Conservation (phyloP, 2,329 filamentous ascomycete species). For the Botrytis elliptica region DNA sequence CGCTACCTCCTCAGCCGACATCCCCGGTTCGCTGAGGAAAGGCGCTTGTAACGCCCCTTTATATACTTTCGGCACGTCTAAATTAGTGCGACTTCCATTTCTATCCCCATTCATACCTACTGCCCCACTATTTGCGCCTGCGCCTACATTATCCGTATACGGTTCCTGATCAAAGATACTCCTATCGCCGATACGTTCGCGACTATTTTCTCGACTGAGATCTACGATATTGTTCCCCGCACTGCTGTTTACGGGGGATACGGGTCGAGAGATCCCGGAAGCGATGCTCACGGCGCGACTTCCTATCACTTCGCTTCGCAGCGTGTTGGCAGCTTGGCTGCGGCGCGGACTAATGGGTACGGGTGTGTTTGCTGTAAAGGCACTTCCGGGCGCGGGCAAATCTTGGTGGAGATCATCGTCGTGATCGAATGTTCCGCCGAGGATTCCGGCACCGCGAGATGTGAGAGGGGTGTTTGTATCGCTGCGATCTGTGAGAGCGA, state of each 20-base stretch:
- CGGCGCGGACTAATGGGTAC: not conserved
- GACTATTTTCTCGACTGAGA: not conserved
- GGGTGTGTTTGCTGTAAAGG: slow-evolving; percentile 10
- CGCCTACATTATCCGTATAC: not conserved
- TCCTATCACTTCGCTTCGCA: not conserved
- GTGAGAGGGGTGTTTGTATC: slow-evolving; percentile 17
- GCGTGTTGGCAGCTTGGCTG: not conserved
- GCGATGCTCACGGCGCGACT: not conserved
- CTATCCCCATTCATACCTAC: not conserved
- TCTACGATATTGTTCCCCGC: not conserved
- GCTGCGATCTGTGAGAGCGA: not conserved
- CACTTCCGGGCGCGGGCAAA: slow-evolving; percentile 1
- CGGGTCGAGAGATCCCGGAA: not conserved
- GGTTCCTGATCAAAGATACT: slow-evolving; percentile 1
- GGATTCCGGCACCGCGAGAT: not conserved
- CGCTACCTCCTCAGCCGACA: slow-evolving; percentile 34
- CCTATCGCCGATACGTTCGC: not conserved
- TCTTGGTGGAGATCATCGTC: not conserved
- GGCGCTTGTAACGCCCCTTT: slow-evolving; percentile 14
- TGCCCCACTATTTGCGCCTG: not conserved
- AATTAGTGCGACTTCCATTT: not conserved
- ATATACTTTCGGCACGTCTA: slow-evolving; percentile 1
- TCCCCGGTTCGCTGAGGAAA: slow-evolving; percentile 31
- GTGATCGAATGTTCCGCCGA: not conserved
- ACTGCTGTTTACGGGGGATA: not conserved